phyloP scores from a whole-genome alignment of 2,329 filamentous ascomycete species.

The Monilinia vaccinii-corymbosi region DNA sequence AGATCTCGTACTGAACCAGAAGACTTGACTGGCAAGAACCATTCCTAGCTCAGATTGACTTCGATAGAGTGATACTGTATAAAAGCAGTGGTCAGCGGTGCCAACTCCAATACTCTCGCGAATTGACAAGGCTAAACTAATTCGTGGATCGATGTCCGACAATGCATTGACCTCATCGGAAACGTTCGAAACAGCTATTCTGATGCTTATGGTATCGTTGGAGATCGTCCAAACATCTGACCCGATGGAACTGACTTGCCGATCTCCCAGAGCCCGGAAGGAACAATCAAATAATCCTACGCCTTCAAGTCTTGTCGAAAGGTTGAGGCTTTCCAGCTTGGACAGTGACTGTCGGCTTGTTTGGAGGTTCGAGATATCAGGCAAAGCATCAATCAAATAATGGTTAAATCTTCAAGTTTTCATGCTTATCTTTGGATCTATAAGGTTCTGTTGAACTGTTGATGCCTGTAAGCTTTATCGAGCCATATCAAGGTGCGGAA shows the following conservation, averaged over 20 bases:
- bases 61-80: constrained; percentile 24
- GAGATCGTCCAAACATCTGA: constrained; percentile 25
- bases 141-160: constrained; percentile 24
- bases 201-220: constrained; percentile 26
- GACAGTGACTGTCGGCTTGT: constrained; percentile 15
- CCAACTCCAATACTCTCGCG: constrained; percentile 20
- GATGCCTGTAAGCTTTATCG: not conserved
- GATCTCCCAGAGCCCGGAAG: constrained; percentile 22
- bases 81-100: constrained; percentile 18
- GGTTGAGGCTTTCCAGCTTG: constrained; percentile 20
- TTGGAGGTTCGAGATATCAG: constrained; percentile 18
- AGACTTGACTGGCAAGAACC: constrained; percentile 18
- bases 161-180: constrained; percentile 30
- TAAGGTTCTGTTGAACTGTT: not conserved
- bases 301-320: constrained; percentile 18
- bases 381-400: constrained; percentile 16
- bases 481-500: constrained; percentile 5
- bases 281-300: constrained; percentile 19
- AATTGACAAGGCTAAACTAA: constrained; percentile 19
- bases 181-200: constrained; percentile 27
- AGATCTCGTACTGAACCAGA: constrained; percentile 20
- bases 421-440: not conserved
- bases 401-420: not conserved
- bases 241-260: constrained; percentile 18
- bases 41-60: constrained; percentile 22